phyloP scores from a whole-genome alignment of 2,329 filamentous ascomycete genomes.

The Xylaria sp. region DNA sequence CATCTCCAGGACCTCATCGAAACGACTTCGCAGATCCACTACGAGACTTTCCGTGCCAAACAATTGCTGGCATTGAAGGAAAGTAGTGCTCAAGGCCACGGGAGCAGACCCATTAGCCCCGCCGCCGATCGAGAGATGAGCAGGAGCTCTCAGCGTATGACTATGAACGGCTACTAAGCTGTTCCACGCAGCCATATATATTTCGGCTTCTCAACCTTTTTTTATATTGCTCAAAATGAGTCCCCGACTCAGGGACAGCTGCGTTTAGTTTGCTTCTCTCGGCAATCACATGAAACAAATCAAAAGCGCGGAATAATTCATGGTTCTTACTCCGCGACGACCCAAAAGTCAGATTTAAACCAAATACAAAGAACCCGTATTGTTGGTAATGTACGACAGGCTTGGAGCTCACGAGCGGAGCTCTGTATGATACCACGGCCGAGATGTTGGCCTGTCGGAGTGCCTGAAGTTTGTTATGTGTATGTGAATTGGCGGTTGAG shows the following conservation, averaged over 20 bases:
- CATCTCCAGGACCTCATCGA: constrained; percentile 99
- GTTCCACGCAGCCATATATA: constrained; percentile 41
- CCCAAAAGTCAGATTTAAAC: constrained; percentile 36
- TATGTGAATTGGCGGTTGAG: constrained; percentile 52
- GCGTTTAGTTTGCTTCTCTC: constrained; percentile 8
- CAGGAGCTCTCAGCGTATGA: constrained; percentile 96
- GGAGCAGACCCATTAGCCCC: constrained; percentile 94
- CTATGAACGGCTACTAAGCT: constrained; percentile 96
- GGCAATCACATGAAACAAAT: constrained; percentile 19
- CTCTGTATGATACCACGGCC: constrained; percentile 44
- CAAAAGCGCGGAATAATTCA: constrained; percentile 32
- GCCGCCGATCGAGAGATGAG: constrained; percentile 94
- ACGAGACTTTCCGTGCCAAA: constrained; percentile 99
- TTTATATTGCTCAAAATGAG: constrained; percentile 32
- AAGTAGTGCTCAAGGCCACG: constrained; percentile 85
- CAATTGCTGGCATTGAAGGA: constrained; percentile 98
- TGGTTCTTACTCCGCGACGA: constrained; percentile 39
- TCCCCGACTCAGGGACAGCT: constrained; percentile 16
- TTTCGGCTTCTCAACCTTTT: constrained; percentile 35
- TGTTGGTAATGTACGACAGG: constrained; percentile 39
- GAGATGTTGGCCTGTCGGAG: constrained; percentile 40
- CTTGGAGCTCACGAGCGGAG: constrained; percentile 40
- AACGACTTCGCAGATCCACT: constrained; percentile 99
- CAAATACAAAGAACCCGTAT: constrained; percentile 43
- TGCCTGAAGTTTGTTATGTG: constrained; percentile 51